Evolutionary conservation across 495 filamentous ascomycete species (phyloP).

Genomic region (Penicillium robsamsonii): DNA sequence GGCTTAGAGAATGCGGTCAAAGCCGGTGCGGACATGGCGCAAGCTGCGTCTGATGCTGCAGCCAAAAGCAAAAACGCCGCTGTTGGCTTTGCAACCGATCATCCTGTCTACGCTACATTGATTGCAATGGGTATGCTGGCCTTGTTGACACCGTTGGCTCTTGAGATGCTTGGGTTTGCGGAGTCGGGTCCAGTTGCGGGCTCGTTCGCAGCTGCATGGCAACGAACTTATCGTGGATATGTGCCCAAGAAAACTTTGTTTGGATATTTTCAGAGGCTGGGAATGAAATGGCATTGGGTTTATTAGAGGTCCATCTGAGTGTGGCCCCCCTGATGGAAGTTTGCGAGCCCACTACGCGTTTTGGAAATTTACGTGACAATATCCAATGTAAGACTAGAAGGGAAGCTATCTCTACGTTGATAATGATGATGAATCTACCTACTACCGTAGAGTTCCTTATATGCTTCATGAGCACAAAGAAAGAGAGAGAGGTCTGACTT

Average conservation of each 20-base stretch:
- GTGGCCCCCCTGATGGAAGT: not conserved
- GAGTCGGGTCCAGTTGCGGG: slow-evolving; percentile 47
- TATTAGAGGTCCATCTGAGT: too few species aligned
- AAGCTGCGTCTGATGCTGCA: slow-evolving; percentile 33
- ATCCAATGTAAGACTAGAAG: too few species aligned
- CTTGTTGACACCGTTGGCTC: slow-evolving; percentile 40
- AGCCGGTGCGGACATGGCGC: slow-evolving; percentile 28
- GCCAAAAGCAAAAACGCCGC: slow-evolving; percentile 31
- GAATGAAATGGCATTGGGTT: slow-evolving; percentile 42
- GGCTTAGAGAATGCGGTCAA: slow-evolving; percentile 33
- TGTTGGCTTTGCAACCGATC: slow-evolving; percentile 38
- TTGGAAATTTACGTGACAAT: too few species aligned
- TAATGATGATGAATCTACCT: too few species aligned
- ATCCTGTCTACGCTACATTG: slow-evolving; percentile 46
- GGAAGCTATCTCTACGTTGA: too few species aligned
- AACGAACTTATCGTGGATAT: slow-evolving; percentile 39
- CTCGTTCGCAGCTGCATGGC: slow-evolving; percentile 48
- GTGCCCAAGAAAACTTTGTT: slow-evolving; percentile 50
- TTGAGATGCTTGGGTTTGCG: slow-evolving; percentile 51
- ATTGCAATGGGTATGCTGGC: slow-evolving; percentile 52
- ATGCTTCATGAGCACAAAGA: too few species aligned
- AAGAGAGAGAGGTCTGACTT: too few species aligned
- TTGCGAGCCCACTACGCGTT: not conserved
- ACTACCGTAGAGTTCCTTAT: too few species aligned
- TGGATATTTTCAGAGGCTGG: slow-evolving; percentile 50